Conservation (phyloP, 441 rosid species). For the Caryocar brasiliense region DNA sequence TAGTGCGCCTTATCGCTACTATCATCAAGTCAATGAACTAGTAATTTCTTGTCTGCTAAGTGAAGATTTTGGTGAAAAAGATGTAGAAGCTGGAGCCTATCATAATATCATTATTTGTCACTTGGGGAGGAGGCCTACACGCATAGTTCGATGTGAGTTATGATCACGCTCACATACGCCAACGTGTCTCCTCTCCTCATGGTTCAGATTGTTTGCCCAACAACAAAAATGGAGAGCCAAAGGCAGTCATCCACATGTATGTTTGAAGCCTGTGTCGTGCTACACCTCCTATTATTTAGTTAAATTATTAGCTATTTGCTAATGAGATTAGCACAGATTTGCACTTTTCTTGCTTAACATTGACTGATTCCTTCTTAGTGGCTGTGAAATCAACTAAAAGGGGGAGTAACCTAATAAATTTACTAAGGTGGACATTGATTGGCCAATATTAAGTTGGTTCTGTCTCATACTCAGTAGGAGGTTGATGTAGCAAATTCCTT, state of each 20-base stretch:
- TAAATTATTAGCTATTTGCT: neutral
- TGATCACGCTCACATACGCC: neutral
- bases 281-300: neutral
- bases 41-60: slow-evolving; percentile 7
- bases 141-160: neutral
- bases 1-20: slow-evolving; percentile 18
- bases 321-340: slow-evolving; percentile 6
- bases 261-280: neutral
- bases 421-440: slow-evolving; percentile 11
- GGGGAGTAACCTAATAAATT: slow-evolving; percentile 5
- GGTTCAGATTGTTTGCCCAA: slow-evolving; percentile 5
- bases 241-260: neutral
- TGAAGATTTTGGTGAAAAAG: neutral
- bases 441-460: slow-evolving; percentile 14
- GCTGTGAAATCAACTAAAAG: slow-evolving; percentile 5
- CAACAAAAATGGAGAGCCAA: slow-evolving; percentile 15
- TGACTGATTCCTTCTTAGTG: slow-evolving; percentile 8
- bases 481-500: slow-evolving; percentile 7
- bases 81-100: neutral
- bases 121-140: neutral
- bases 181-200: slow-evolving; percentile 19
- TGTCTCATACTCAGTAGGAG: slow-evolving; percentile 5
- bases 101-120: slow-evolving; percentile 1
- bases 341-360: neutral
- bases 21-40: slow-evolving; percentile 2